Conservation (phyloP, 2,329 filamentous ascomycete species). For the Beauveria varroae region DNA sequence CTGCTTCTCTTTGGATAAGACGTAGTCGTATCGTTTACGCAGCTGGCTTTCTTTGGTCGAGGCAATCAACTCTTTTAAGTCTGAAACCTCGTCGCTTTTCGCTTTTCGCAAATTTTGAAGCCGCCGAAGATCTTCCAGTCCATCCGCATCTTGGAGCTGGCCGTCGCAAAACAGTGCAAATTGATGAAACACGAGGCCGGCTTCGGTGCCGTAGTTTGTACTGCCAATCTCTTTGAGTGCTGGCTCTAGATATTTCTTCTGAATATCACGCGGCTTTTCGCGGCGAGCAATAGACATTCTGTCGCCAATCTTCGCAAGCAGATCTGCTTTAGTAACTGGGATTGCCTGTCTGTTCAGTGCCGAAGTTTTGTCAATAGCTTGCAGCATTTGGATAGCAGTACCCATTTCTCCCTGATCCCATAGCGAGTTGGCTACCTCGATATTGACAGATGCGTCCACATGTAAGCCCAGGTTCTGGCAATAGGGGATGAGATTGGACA, state of each 20-base stretch:
- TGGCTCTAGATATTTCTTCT: constrained; percentile 75
- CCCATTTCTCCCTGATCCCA: constrained; percentile 93
- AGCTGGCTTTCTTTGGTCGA: constrained; percentile 43
- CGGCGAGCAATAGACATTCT: constrained; percentile 84
- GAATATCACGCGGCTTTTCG: constrained; percentile 85
- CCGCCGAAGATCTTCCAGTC: constrained; percentile 74
- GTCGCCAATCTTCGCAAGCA: constrained; percentile 81
- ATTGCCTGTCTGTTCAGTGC: constrained; percentile 63
- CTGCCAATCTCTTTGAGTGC: constrained; percentile 76
- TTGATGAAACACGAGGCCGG: constrained; percentile 85
- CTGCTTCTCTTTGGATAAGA: constrained; percentile 65
- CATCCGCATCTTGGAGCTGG: constrained; percentile 81
- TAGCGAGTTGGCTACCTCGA: constrained; percentile 81
- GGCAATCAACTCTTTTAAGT: constrained; percentile 56
- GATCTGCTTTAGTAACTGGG: constrained; percentile 63
- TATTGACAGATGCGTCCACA: constrained; percentile 67
- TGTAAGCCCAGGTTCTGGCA: constrained; percentile 66
- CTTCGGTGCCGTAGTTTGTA: constrained; percentile 59
- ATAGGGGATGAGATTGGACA: constrained; percentile 67
- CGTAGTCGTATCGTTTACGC: constrained; percentile 48
- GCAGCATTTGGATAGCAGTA: constrained; percentile 81
- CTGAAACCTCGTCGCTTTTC: constrained; percentile 72
- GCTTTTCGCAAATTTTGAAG: constrained; percentile 71
- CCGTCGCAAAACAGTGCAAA: constrained; percentile 94
- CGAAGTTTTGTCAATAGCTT: constrained; percentile 55